Conservation (phyloP, 192 early-diverging fungal genomes). For the Rhizophlyctis rosea region DNA sequence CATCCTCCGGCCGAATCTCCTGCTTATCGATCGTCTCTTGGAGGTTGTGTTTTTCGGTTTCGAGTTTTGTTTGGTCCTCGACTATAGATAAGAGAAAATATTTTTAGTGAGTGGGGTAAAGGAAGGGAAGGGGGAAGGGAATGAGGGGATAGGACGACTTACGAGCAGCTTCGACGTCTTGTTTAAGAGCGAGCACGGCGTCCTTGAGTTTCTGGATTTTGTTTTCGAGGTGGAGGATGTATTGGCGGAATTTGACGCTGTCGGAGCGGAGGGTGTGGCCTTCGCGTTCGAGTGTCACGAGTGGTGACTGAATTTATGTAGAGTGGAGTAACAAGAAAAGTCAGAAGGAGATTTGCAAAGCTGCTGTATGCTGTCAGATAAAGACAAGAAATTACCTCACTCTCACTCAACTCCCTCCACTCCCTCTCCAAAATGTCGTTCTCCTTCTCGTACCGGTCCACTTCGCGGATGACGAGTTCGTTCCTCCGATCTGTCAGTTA, state of each 20-base stretch:
- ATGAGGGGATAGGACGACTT: too few species aligned
- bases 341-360: too few species aligned
- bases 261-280: conserved; percentile 51
- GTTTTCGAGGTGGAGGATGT: conserved; percentile 39
- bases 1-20: conserved; percentile 73
- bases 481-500: conserved; percentile 47
- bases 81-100: conserved; percentile 19
- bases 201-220: conserved; percentile 52
- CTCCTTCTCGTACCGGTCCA: conserved; percentile 44
- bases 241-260: conserved; percentile 57
- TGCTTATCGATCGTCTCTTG: conserved; percentile 68
- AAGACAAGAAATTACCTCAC: too few species aligned
- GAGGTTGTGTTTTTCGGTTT: conserved; percentile 53
- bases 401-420: conserved; percentile 23
- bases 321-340: too few species aligned
- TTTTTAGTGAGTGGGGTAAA: too few species aligned
- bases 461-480: conserved; percentile 41
- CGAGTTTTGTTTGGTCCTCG: conserved; percentile 42
- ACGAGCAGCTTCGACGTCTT: conserved; percentile 34
- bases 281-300: conserved; percentile 54
- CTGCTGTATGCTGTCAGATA: too few species aligned
- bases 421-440: conserved; percentile 50
- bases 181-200: conserved; percentile 36
- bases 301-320: conserved; percentile 54
- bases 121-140: too few species aligned